A percentile compares a stretch with the other conserved stretches of the same genome.
phyloP scores from a whole-genome alignment of 345 rosid species.

The Eutrema yunnanense region DNA sequence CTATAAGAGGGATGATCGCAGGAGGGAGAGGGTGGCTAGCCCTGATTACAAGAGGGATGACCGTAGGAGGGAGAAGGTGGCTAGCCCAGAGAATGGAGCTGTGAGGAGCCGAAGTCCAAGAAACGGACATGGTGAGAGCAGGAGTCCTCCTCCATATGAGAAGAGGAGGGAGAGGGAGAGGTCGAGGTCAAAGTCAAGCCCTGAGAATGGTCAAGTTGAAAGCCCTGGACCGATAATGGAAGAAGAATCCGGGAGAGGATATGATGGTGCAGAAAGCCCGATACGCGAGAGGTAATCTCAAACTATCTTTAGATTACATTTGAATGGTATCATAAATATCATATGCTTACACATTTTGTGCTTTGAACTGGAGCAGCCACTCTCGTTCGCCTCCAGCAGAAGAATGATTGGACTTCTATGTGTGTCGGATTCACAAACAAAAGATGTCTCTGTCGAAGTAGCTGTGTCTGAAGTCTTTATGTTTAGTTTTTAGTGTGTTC shows the following conservation, averaged over 20 bases:
- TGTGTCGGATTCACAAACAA: not conserved
- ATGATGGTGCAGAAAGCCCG: constrained; percentile 27
- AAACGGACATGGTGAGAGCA: constrained; percentile 37
- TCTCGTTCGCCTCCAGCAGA: constrained; percentile 26
- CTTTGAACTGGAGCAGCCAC: constrained; percentile 6
- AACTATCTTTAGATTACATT: not conserved
- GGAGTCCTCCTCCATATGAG: constrained; percentile 44
- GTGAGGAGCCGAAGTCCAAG: constrained; percentile 38
- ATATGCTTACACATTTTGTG: not conserved
- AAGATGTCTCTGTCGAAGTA: not conserved
- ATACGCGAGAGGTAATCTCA: constrained; percentile 19
- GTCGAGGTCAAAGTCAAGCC: constrained; percentile 32
- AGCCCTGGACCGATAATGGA: constrained; percentile 39
- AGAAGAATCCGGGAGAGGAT: constrained; percentile 9
- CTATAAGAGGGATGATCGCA: constrained; percentile 41
- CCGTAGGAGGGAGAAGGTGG: not conserved
- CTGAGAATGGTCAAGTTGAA: constrained; percentile 47
- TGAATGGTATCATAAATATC: not conserved
- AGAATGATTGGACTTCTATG: constrained; percentile 7
- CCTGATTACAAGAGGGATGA: not conserved
- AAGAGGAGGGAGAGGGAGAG: constrained; percentile 40
- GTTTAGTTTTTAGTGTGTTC: not conserved
- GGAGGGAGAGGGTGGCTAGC: constrained; percentile 42
- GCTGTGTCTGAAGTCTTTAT: not conserved
- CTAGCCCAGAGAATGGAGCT: constrained; percentile 41